A percentile compares a stretch with the other conserved stretches of the same genome.
These are phyloP conservation scores for Scytalidium lignicola DNA, from an alignment of 2,329 filamentous ascomycete genomes.

Conservation along the genomic window DNA sequence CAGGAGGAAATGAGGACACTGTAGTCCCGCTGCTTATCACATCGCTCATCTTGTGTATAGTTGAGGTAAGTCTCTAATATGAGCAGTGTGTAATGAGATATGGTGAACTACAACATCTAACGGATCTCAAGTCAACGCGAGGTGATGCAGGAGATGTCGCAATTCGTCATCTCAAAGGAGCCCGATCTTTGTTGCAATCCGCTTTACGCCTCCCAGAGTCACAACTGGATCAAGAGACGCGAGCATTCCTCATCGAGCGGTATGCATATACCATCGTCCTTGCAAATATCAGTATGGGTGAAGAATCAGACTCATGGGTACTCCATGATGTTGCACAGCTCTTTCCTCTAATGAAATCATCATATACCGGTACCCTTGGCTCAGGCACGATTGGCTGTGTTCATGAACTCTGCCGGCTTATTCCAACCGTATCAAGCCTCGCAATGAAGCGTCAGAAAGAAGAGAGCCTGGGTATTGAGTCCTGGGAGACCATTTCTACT, in stretches of 20 bases:
- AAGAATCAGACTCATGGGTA: background rate
- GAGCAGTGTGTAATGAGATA: no score
- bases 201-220: background rate
- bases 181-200: background rate
- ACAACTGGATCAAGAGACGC: background rate
- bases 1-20: background rate
- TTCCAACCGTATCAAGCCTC: background rate
- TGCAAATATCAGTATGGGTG: background rate
- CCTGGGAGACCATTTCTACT: background rate
- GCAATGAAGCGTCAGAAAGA: background rate
- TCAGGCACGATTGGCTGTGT: constrained; percentile 1
- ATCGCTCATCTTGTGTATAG: background rate
- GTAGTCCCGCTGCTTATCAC: background rate
- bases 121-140: background rate
- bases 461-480: background rate
- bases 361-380: background rate
- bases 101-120: background rate
- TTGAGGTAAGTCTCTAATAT: background rate
- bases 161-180: background rate
- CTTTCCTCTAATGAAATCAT: background rate
- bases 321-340: background rate
- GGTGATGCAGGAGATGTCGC: background rate
- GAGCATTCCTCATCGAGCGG: constrained; percentile 1
- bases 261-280: background rate
- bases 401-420: constrained; percentile 1